A percentile compares a stretch with the other conserved stretches of the same genome.
phyloP scores from a whole-genome alignment of 1,284 basidiomycete species.

The Boletellus deceptivus region DNA sequence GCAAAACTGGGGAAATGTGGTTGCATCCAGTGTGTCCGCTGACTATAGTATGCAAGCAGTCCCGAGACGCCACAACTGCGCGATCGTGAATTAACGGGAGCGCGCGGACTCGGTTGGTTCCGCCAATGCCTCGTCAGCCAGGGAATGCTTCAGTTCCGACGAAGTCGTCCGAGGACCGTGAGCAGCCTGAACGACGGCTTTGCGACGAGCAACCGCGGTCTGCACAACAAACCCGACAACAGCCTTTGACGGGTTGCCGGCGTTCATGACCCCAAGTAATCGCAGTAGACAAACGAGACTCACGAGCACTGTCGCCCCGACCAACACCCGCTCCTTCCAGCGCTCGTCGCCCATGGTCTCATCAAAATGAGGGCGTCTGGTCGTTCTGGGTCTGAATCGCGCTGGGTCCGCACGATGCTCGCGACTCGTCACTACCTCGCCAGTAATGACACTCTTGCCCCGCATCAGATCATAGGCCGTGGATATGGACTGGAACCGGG shows the following conservation, averaged over 20 bases:
- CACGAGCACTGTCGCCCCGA: slow-evolving; percentile 49
- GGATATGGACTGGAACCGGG: slow-evolving; percentile 60
- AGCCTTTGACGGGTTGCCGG: slow-evolving; percentile 14
- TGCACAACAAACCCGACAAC: slow-evolving; percentile 29
- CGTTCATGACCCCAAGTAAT: background rate
- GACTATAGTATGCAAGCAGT: background rate
- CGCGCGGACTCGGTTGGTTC: slow-evolving; percentile 11
- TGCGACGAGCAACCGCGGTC: slow-evolving; percentile 22
- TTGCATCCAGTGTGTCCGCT: background rate
- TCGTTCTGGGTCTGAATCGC: slow-evolving; percentile 24
- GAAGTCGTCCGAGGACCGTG: slow-evolving; percentile 6
- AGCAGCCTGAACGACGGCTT: slow-evolving; percentile 12
- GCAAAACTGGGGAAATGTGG: background rate
- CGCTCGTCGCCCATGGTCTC: slow-evolving; percentile 42
- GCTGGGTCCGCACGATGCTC: slow-evolving; percentile 30
- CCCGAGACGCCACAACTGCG: background rate
- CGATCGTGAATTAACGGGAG: slow-evolving; percentile 1
- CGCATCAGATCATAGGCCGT: slow-evolving; percentile 59
- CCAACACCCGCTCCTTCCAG: slow-evolving; percentile 55
- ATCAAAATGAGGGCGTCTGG: slow-evolving; percentile 29
- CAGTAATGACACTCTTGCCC: slow-evolving; percentile 34
- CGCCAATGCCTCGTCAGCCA: slow-evolving; percentile 21
- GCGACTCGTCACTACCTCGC: slow-evolving; percentile 14
- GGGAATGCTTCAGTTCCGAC: slow-evolving; percentile 1
- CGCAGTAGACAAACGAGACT: slow-evolving; percentile 17